Conservation (phyloP, 352 stramenopile species). For the Phytophthora pluvialis region DNA sequence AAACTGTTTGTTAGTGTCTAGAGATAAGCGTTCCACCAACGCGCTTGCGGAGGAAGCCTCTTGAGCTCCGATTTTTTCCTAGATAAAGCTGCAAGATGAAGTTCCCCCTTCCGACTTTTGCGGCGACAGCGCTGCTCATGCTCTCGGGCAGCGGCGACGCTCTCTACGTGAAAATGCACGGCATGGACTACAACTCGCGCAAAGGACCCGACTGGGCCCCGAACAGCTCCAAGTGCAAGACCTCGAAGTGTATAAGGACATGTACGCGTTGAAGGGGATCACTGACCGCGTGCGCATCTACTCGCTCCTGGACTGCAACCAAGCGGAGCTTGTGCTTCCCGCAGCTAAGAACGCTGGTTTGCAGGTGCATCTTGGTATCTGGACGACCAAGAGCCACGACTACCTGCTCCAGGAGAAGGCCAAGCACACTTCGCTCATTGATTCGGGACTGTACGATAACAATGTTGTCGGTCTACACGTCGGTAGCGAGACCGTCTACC, state of each 20-base stretch:
- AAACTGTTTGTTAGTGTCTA: no score
- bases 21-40: no score
- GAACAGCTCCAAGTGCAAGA: constrained; percentile 53
- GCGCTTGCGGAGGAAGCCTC: no score
- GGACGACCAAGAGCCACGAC: constrained; percentile 46
- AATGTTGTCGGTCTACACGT: constrained; percentile 61
- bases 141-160: constrained; percentile 21
- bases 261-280: constrained; percentile 52
- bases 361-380: constrained; percentile 69
- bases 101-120: constrained; percentile 34
- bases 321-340: constrained; percentile 47
- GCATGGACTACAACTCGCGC: constrained; percentile 79
- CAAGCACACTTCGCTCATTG: constrained; percentile 47
- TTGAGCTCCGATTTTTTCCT: no score
- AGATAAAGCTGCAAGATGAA: constrained; percentile 24
- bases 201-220: constrained; percentile 57
- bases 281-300: constrained; percentile 72
- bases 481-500: constrained; percentile 77
- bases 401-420: constrained; percentile 53
- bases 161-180: constrained; percentile 63
- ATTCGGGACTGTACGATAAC: constrained; percentile 45
- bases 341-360: constrained; percentile 53
- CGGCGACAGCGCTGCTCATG: constrained; percentile 24
- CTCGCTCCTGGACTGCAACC: constrained; percentile 60
- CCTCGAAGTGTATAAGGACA: constrained; percentile 55